phyloP scores from a whole-genome alignment of 495 filamentous ascomycete genomes.

The Hyaloscypha bicolor region DNA sequence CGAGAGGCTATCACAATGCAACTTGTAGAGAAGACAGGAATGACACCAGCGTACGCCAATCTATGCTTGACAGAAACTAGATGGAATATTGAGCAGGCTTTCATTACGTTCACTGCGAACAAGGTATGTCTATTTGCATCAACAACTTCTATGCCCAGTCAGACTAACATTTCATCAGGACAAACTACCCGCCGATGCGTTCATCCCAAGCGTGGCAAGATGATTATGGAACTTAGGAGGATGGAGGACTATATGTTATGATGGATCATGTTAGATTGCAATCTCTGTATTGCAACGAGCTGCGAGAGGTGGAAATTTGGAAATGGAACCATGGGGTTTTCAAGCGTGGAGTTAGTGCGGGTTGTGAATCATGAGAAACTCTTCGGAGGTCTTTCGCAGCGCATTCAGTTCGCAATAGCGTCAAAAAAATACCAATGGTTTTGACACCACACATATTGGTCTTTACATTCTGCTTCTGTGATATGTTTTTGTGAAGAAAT shows the following conservation, averaged over 20 bases:
- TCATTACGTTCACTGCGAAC: slow-evolving; percentile 28
- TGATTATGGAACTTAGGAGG: background rate
- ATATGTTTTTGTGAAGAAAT: background rate
- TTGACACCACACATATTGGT: background rate
- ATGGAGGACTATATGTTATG: background rate
- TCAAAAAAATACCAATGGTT: background rate
- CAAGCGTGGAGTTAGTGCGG: slow-evolving; percentile 9
- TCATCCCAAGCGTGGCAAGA: slow-evolving; percentile 11
- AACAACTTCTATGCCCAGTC: background rate
- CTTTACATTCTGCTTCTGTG: background rate
- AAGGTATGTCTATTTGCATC: slow-evolving; percentile 26
- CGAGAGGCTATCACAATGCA: slow-evolving; percentile 26
- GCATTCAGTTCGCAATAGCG: background rate
- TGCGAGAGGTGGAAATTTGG: background rate
- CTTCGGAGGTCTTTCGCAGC: background rate
- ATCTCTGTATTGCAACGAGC: background rate
- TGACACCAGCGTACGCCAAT: slow-evolving; percentile 29
- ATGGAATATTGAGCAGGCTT: slow-evolving; percentile 34
- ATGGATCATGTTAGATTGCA: background rate
- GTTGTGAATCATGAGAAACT: background rate
- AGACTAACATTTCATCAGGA: slow-evolving; percentile 25
- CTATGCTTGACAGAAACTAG: slow-evolving; percentile 31
- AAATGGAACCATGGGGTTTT: slow-evolving; percentile 1
- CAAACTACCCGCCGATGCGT: slow-evolving; percentile 33
- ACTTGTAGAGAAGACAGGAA: slow-evolving; percentile 29